Conservation (phyloP, 352 stramenopile species). For the Phytopythium montanum region DNA sequence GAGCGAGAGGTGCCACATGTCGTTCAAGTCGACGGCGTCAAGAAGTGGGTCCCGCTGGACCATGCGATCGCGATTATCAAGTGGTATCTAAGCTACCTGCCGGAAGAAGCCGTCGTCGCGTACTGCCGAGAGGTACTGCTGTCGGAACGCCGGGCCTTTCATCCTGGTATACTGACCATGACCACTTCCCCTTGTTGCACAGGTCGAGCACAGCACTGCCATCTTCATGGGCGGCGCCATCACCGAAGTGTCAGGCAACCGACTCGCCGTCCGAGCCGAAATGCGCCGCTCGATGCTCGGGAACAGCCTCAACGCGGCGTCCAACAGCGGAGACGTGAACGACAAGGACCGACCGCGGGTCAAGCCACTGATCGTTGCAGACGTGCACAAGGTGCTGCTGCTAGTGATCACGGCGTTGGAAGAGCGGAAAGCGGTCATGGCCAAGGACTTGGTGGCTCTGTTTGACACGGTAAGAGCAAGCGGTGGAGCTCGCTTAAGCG, state of each 20-base stretch:
- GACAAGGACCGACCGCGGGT: conserved; percentile 12
- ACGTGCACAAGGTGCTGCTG: conserved; percentile 56
- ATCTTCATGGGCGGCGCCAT: conserved; percentile 50
- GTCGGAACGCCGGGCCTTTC: background rate
- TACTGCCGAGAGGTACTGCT: conserved; percentile 59
- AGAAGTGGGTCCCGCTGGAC: conserved; percentile 61
- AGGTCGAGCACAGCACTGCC: conserved; percentile 65
- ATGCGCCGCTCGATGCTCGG: conserved; percentile 68
- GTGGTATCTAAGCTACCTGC: conserved; percentile 62
- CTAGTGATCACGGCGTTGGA: conserved; percentile 58
- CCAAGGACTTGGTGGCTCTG: conserved; percentile 41
- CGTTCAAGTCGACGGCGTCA: conserved; percentile 43
- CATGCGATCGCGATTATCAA: conserved; percentile 52
- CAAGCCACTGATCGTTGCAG: conserved; percentile 42
- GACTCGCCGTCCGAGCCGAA: conserved; percentile 60
- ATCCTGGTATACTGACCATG: background rate
- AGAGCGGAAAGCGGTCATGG: conserved; percentile 48
- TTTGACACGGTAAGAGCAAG: conserved; percentile 49
- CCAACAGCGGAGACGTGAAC: conserved; percentile 6
- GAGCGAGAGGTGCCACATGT: conserved; percentile 25
- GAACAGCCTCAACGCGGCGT: conserved; percentile 7
- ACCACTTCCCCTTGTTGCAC: background rate
- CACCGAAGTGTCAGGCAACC: conserved; percentile 54
- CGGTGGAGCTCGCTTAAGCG: background rate
- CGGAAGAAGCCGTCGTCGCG: conserved; percentile 41